phyloP scores from a whole-genome alignment of 768 basidiomycete species.

The Cystobasidiopsis lactophilus region DNA sequence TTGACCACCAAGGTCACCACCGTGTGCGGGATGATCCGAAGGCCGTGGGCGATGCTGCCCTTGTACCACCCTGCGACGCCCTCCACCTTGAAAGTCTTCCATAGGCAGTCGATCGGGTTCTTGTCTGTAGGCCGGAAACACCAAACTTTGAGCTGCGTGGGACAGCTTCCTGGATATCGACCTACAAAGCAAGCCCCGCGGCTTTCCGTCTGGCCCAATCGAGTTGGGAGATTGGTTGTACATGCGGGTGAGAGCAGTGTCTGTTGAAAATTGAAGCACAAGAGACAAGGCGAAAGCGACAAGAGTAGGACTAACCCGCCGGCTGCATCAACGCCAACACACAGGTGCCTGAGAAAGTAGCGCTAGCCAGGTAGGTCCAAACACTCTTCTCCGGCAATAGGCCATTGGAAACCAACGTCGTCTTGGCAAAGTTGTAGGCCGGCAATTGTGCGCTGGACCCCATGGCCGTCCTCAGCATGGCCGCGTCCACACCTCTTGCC shows the following conservation, averaged over 20 bases:
- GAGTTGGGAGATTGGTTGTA: slow-evolving; percentile 77
- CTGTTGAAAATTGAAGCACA: slow-evolving; percentile 21
- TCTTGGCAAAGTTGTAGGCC: slow-evolving; percentile 83
- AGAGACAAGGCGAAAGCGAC: not conserved
- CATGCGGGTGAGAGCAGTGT: slow-evolving; percentile 62
- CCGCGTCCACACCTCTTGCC: slow-evolving; percentile 75
- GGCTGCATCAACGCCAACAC: slow-evolving; percentile 63
- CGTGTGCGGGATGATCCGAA: slow-evolving; percentile 17
- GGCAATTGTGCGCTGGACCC: slow-evolving; percentile 65
- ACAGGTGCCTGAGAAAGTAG: slow-evolving; percentile 69
- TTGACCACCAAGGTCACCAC: slow-evolving; percentile 1
- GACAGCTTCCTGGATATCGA: not conserved
- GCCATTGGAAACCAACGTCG: slow-evolving; percentile 43
- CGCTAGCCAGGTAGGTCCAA: slow-evolving; percentile 71
- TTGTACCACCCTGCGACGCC: slow-evolving; percentile 92
- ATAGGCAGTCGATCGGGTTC: slow-evolving; percentile 84
- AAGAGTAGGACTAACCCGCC: slow-evolving; percentile 35
- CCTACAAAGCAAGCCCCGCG: slow-evolving; percentile 33
- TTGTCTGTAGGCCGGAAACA: slow-evolving; percentile 37
- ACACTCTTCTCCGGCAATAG: slow-evolving; percentile 53
- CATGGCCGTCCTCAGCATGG: slow-evolving; percentile 81
- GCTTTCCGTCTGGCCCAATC: slow-evolving; percentile 41
- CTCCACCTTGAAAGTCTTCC: slow-evolving; percentile 82
- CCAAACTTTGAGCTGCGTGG: slow-evolving; percentile 29
- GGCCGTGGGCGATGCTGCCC: slow-evolving; percentile 79